Percentiles rank a stretch among this genome's conserved stretches.
phyloP scores from a whole-genome alignment of 768 basidiomycete genomes.

The Auriscalpium vulgare region DNA sequence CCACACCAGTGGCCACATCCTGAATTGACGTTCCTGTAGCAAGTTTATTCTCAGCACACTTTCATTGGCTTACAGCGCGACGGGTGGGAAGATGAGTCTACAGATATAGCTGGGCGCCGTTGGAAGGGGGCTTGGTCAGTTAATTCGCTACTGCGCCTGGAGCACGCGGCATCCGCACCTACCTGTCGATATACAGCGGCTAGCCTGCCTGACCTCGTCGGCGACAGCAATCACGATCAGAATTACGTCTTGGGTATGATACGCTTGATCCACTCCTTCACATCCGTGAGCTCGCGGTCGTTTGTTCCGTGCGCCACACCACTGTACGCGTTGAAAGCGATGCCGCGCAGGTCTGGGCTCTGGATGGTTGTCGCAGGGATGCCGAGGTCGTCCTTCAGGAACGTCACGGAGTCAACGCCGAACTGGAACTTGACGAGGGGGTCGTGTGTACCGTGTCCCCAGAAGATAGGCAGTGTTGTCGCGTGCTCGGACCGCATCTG shows the following conservation, averaged over 20 bases:
- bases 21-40: no score
- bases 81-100: neutral
- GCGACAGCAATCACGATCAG: no score
- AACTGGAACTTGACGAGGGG: conserved; percentile 57
- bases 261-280: conserved; percentile 63
- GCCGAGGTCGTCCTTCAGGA: conserved; percentile 46
- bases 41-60: no score
- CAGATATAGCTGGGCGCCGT: neutral
- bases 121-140: neutral
- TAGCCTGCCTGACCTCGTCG: no score
- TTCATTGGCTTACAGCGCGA: no score
- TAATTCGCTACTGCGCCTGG: no score
- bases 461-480: conserved; percentile 66
- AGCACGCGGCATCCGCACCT: no score
- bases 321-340: conserved; percentile 60
- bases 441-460: conserved; percentile 78
- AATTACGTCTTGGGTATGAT: conserved; percentile 30
- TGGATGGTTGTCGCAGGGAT: conserved; percentile 28
- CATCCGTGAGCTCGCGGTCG: conserved; percentile 58
- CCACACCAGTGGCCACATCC: no score
- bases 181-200: no score
- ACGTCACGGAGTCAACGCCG: conserved; percentile 46
- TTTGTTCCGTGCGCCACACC: conserved; percentile 62
- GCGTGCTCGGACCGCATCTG: conserved; percentile 60
- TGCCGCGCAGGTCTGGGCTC: conserved; percentile 37